These are phyloP conservation scores for Aureobasidium sp. DNA, from an alignment of 2,329 filamentous ascomycete genomes.

Conservation along the genomic window DNA sequence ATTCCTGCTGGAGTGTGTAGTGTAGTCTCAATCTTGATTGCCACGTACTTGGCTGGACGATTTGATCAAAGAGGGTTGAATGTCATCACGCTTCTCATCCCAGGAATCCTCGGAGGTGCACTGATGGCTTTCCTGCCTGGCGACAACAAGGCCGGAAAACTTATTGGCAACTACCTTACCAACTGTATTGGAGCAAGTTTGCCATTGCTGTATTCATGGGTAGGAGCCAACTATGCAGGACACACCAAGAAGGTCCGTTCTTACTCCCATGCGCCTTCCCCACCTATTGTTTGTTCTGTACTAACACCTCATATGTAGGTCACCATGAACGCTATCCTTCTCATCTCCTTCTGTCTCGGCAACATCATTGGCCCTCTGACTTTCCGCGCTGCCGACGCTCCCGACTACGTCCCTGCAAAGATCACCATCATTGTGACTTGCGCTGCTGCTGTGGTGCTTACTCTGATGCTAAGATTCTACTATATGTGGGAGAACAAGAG, in stretches of 20 bases:
- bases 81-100: slow-evolving; percentile 23
- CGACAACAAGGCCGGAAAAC: slow-evolving; percentile 39
- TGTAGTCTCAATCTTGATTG: slow-evolving; percentile 32
- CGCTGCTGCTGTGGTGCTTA: slow-evolving; percentile 31
- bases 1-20: slow-evolving; percentile 52
- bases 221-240: slow-evolving; percentile 52
- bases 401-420: slow-evolving; percentile 38
- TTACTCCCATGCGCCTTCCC: not conserved
- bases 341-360: slow-evolving; percentile 30
- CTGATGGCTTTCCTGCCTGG: slow-evolving; percentile 27
- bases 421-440: slow-evolving; percentile 35
- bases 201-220: slow-evolving; percentile 33
- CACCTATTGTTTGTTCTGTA: not conserved
- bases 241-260: slow-evolving; percentile 53
- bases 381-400: slow-evolving; percentile 32
- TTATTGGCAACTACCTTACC: slow-evolving; percentile 36
- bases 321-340: slow-evolving; percentile 59
- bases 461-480: slow-evolving; percentile 43
- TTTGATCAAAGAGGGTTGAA: slow-evolving; percentile 27
- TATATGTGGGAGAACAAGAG: slow-evolving; percentile 42
- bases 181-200: slow-evolving; percentile 34
- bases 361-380: slow-evolving; percentile 38
- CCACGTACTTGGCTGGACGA: slow-evolving; percentile 24
- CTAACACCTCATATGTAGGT: slow-evolving; percentile 35
- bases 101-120: slow-evolving; percentile 25